A percentile compares a stretch with the other conserved stretches of the same genome.
Evolutionary conservation across 306 rosid genomes (phyloP).

Genomic region (Malus sylvestris): DNA sequence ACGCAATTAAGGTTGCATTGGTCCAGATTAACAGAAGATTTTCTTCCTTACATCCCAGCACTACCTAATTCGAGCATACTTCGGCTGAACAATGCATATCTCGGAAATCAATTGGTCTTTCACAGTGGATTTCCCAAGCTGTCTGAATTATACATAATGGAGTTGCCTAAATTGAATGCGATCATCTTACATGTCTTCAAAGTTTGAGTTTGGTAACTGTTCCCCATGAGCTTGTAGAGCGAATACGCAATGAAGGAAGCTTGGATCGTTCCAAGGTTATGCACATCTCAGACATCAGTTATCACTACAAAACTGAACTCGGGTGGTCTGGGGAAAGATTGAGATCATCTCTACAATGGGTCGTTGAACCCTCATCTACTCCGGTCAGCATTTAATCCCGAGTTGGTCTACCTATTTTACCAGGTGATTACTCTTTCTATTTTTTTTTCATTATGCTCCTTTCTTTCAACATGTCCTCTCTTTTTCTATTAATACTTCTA

Average conservation of each 20-base stretch:
- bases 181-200: constrained; percentile 5
- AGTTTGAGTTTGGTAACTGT: not conserved
- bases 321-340: not conserved
- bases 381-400: too few relatives aligned
- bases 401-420: too few relatives aligned
- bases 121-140: not conserved
- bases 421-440: too few relatives aligned
- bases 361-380: too few relatives aligned
- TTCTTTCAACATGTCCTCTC: too few relatives aligned
- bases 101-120: not conserved
- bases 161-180: not conserved
- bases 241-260: not conserved
- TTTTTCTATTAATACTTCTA: too few relatives aligned
- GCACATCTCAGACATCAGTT: not conserved
- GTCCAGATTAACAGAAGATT: not conserved
- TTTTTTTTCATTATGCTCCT: too few relatives aligned
- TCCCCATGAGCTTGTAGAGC: not conserved
- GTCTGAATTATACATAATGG: not conserved
- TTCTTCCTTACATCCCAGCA: not conserved
- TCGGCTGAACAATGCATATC: not conserved
- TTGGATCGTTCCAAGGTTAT: not conserved
- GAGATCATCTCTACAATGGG: not conserved
- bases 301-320: not conserved
- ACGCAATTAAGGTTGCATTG: not conserved
- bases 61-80: not conserved